These are phyloP conservation scores for Apiospora phragmitis DNA, from an alignment of 2,329 filamentous ascomycete species.

Conservation along the genomic window DNA sequence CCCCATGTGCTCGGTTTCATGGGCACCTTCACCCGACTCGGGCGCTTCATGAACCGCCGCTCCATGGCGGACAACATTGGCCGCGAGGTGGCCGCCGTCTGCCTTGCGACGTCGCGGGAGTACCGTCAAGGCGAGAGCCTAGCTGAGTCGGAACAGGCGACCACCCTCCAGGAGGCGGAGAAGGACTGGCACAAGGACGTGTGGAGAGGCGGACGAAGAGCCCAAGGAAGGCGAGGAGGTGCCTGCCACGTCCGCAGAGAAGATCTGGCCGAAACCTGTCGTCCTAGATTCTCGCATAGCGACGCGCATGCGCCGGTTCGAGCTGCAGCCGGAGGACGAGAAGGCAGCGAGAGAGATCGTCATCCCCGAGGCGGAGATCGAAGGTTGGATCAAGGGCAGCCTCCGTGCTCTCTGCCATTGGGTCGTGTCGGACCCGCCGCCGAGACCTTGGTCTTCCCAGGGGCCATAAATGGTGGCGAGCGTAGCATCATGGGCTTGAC, in stretches of 20 bases:
- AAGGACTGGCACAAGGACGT: slow-evolving; percentile 81
- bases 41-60: slow-evolving; percentile 84
- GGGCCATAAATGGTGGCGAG: neutral
- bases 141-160: slow-evolving; percentile 59
- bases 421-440: slow-evolving; percentile 44
- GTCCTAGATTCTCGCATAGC: slow-evolving; percentile 76
- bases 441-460: slow-evolving; percentile 30
- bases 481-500: neutral
- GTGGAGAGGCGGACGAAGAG: slow-evolving; percentile 54
- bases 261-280: slow-evolving; percentile 74
- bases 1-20: slow-evolving; percentile 92
- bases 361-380: slow-evolving; percentile 67
- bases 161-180: slow-evolving; percentile 70
- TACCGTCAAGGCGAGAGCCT: slow-evolving; percentile 43
- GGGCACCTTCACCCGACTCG: slow-evolving; percentile 83
- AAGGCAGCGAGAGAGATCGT: slow-evolving; percentile 62
- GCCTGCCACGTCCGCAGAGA: slow-evolving; percentile 45
- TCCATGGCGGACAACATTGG: slow-evolving; percentile 85
- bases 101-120: slow-evolving; percentile 62
- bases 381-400: slow-evolving; percentile 67
- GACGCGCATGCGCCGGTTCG: slow-evolving; percentile 78
- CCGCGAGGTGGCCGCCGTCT: slow-evolving; percentile 81
- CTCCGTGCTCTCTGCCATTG: slow-evolving; percentile 55
- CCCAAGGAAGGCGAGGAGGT: slow-evolving; percentile 32
- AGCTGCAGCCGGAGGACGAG: slow-evolving; percentile 69